phyloP scores from a whole-genome alignment of 2,329 filamentous ascomycete genomes.

The Juglanconis juglandina region DNA sequence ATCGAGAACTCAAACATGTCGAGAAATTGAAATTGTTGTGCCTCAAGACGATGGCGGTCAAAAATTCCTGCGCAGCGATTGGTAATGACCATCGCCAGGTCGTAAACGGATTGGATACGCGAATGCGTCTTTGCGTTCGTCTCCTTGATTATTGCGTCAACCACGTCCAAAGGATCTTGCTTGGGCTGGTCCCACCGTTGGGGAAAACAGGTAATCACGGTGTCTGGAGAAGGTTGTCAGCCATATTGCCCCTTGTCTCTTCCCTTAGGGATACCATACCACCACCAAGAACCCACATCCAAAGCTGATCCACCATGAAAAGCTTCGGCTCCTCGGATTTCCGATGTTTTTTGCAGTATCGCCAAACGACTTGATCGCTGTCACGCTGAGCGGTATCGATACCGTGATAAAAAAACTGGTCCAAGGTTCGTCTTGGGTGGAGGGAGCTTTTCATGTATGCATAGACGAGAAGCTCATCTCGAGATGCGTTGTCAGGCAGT shows the following conservation, averaged over 20 bases:
- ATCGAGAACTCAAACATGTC: slow-evolving; percentile 67
- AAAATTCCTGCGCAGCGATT: slow-evolving; percentile 58
- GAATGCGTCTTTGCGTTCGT: slow-evolving; percentile 62
- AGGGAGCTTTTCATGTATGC: slow-evolving; percentile 48
- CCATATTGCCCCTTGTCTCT: background rate
- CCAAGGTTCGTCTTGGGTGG: slow-evolving; percentile 60
- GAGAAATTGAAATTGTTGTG: slow-evolving; percentile 61
- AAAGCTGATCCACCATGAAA: slow-evolving; percentile 68
- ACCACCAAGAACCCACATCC: slow-evolving; percentile 59
- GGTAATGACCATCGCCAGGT: slow-evolving; percentile 60
- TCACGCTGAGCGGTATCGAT: slow-evolving; percentile 59
- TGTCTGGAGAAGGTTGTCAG: slow-evolving; percentile 33
- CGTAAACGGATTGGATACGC: slow-evolving; percentile 58
- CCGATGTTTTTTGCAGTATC: slow-evolving; percentile 42
- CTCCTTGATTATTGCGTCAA: slow-evolving; percentile 61
- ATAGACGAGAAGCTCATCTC: slow-evolving; percentile 44
- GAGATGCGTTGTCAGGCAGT: slow-evolving; percentile 24
- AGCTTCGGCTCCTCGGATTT: slow-evolving; percentile 49
- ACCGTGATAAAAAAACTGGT: slow-evolving; percentile 65
- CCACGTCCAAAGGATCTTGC: slow-evolving; percentile 60
- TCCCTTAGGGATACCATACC: slow-evolving; percentile 19
- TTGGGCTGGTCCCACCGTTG: slow-evolving; percentile 58
- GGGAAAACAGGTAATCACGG: slow-evolving; percentile 59
- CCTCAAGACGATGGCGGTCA: slow-evolving; percentile 53
- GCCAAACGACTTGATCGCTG: slow-evolving; percentile 61